Evolutionary conservation across 371 early-diverging fungal species (phyloP).

Genomic region (Mortierella sp.): DNA sequence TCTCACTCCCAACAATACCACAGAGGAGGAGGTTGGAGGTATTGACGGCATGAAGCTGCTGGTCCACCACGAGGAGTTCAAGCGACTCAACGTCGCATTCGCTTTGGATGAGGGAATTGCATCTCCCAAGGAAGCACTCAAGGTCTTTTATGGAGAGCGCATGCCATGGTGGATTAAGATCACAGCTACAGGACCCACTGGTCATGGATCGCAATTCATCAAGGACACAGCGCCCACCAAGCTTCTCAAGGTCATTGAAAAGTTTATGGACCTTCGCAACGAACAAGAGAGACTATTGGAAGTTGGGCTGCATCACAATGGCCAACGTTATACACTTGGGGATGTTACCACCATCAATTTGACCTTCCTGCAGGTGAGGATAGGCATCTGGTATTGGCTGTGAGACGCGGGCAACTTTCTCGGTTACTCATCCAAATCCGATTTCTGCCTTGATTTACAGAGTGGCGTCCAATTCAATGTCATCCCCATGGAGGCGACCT

Average conservation of each 20-base stretch:
- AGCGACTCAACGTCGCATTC: conserved; percentile 77
- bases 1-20: not conserved
- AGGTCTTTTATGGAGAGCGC: conserved; percentile 84
- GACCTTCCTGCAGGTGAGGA: conserved; percentile 70
- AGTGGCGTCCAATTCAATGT: conserved; percentile 73
- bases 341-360: conserved; percentile 83
- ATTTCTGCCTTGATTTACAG: conserved; percentile 6
- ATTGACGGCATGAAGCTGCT: conserved; percentile 76
- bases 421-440: not conserved
- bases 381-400: not conserved
- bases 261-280: conserved; percentile 67
- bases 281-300: conserved; percentile 62
- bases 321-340: conserved; percentile 65
- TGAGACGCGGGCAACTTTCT: no score
- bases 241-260: conserved; percentile 64
- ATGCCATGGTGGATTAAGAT: conserved; percentile 76
- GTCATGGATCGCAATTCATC: conserved; percentile 83
- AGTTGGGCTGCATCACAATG: conserved; percentile 57
- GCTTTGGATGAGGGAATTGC: conserved; percentile 85
- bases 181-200: conserved; percentile 61
- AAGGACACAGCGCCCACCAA: conserved; percentile 73
- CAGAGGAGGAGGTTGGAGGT: conserved; percentile 87
- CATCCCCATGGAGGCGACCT: conserved; percentile 70
- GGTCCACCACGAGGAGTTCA: conserved; percentile 68
- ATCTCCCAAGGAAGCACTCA: conserved; percentile 64